Evolutionary conservation across 2,329 filamentous ascomycete species (phyloP), one percentile per base, ranked within the genome.

Genomic region (Diaporthe sp.): DNA sequence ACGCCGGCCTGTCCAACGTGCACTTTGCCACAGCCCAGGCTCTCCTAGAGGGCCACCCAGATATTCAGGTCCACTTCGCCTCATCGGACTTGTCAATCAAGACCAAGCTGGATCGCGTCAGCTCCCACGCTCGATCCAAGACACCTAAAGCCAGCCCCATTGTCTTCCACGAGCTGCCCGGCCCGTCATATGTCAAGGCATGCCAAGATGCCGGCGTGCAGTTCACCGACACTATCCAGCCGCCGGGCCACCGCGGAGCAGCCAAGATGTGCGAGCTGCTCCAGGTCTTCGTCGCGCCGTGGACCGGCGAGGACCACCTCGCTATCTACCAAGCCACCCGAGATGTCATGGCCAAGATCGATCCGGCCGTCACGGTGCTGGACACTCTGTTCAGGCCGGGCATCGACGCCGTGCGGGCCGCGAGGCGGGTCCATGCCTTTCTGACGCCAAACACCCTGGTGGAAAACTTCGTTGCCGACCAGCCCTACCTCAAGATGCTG

Each of bases 1-100:
- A 82, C 2, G 77, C 78, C 51, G 83, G 84, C 25, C 75, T 83
- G 3, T 80, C 79, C 9, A 85, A 84, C 51, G 82, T 83, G 8
- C 82, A 83, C 61, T 58, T 84, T 19, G 81, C 82, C 9, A 83
- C 84, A 7, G 76, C 78, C 17, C 77, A 77, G 0, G 79, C 82
- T 0, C 71, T 85, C 8, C 55, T 84, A 0, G 80, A 84, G 60
- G 76, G 78, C 1, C 76, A 83, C 44, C 80, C 83, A 0, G 68
- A 80, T 7, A 75, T 84, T 19, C 71, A 82, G 0, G 68, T 84
- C 3, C 82, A 84, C 53, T 81, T 80, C 37, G 67, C 67, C 31
- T 72, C 72, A 5, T 76, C 57, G 22, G 28, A 25, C 19, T 39
- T 22, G 13, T 12, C 46, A 17, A 49, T 51, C n/a, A 15, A n/a